Base-by-base conservation (phyloP, 1,284 basidiomycete species). In the Cystobasidiaceae sp. region DNA sequence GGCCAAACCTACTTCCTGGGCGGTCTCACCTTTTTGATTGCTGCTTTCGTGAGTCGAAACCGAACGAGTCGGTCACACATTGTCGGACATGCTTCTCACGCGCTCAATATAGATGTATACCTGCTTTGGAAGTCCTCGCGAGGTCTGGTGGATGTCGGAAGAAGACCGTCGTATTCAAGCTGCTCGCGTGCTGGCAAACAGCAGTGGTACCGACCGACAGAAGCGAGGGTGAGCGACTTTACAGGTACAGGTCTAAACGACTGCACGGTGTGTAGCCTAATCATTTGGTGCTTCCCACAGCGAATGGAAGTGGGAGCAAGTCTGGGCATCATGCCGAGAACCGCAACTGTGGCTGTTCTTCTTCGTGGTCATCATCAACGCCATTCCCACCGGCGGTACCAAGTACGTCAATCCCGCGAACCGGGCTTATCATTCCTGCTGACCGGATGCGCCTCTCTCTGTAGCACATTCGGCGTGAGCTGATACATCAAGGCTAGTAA, bases 281-380 rank as follows among this genome's bases (percentile, higher is more conserved):
- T 37, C 6, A 39, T 23, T n/a, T 8, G 3, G 19, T 37, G 25
- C 5, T 55, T 28, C 33, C 3, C 54, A 46, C 45, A 56, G 54
- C 4, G 41, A 56, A 44, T 56, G 71, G 71, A 74, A 74, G 19
- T 74, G 73, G 73, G 70, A 71, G 23, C 76, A 77, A 52, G 72
- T 73, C 19, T 67, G 50, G 43, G 67, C 66, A 30, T 68, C 73
- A 7, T 72, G 73, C 60, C 41, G 21, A 5, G 74, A 75, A 39
- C 71, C 71, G 0, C 70, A 71, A 23, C 66, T 69, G n/a, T 75
- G 72, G 50, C 72, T 75, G 44, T 70, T 72, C 41, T 73, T 73
- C 48, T 59, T 72, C 58, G 73, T 74, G 59, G 70, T 69, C 15
- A 69, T 74, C 56, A 56, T 74, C 8, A 51, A 63, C 46, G 67